These are phyloP conservation scores for Triticum dicoccoides DNA, from an alignment of 176 grass and related monocot species.

Conservation along the genomic window DNA sequence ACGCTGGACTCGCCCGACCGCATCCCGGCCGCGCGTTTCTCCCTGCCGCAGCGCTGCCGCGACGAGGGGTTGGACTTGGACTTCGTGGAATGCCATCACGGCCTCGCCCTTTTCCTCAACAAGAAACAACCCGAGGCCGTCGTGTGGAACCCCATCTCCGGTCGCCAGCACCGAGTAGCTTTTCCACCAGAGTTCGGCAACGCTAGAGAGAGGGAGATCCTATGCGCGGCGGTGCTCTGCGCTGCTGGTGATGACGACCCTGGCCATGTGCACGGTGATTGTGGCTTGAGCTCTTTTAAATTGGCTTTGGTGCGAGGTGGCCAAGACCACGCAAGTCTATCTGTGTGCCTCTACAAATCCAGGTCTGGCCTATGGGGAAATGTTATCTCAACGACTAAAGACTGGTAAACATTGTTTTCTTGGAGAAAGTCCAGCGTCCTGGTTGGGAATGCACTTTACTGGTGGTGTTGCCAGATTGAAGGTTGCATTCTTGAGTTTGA, in stretches of 20 bases:
- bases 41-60: background rate
- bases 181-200: background rate
- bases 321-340: background rate
- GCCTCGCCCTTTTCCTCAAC: background rate
- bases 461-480: background rate
- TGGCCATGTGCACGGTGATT: background rate
- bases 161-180: background rate
- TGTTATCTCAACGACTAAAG: background rate
- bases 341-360: background rate
- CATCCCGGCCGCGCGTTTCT: background rate
- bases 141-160: conserved; percentile 1
- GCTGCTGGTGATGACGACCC: background rate
- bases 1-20: background rate
- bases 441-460: background rate
- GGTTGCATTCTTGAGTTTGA: background rate
- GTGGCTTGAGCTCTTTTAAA: background rate
- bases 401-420: background rate
- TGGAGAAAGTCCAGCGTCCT: background rate
- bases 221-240: background rate
- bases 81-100: background rate
- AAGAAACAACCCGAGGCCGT: background rate
- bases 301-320: background rate
- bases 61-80: background rate
- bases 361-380: background rate
- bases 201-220: background rate